These are phyloP conservation scores for Scytalidium sp. DNA, from an alignment of 2,329 filamentous ascomycete genomes.

Conservation along the genomic window DNA sequence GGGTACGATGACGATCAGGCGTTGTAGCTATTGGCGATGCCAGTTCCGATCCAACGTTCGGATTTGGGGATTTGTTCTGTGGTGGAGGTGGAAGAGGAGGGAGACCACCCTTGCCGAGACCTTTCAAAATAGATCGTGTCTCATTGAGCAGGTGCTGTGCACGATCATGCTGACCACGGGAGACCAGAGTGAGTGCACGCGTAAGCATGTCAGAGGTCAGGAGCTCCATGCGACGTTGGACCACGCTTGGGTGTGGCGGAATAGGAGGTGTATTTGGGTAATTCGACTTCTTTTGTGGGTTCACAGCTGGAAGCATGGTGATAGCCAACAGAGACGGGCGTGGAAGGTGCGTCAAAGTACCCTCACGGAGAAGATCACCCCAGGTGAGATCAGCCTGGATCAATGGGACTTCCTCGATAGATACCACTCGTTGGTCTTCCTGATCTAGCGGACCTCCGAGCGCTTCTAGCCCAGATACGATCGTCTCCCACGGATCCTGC, in stretches of 20 bases:
- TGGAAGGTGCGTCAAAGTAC: constrained; percentile 79
- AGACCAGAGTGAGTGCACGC: constrained; percentile 84
- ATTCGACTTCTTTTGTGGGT: constrained; percentile 61
- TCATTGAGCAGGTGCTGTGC: constrained; percentile 90
- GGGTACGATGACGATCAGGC: constrained; percentile 33
- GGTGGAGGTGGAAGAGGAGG: constrained; percentile 76
- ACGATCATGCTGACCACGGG: constrained; percentile 87
- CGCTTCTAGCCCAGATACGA: constrained; percentile 92
- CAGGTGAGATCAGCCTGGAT: constrained; percentile 94
- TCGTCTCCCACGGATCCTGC: constrained; percentile 95
- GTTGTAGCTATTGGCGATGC: constrained; percentile 24
- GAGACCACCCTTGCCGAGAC: constrained; percentile 89
- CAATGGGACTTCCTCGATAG: constrained; percentile 90
- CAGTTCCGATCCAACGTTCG: constrained; percentile 7
- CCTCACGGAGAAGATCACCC: constrained; percentile 89
- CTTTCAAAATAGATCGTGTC: constrained; percentile 92
- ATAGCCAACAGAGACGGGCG: constrained; percentile 90
- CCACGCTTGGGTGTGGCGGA: constrained; percentile 89
- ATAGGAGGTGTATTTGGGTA: constrained; percentile 74
- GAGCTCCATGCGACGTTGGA: constrained; percentile 95
- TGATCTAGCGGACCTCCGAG: constrained; percentile 83
- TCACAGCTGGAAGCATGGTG: constrained; percentile 78
- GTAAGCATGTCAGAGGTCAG: constrained; percentile 98
- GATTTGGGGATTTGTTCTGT: constrained; percentile 23
- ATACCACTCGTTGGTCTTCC: constrained; percentile 78